Evolutionary conservation across 2,329 filamentous ascomycete species (phyloP).

Genomic region (Cercospora sp.): DNA sequence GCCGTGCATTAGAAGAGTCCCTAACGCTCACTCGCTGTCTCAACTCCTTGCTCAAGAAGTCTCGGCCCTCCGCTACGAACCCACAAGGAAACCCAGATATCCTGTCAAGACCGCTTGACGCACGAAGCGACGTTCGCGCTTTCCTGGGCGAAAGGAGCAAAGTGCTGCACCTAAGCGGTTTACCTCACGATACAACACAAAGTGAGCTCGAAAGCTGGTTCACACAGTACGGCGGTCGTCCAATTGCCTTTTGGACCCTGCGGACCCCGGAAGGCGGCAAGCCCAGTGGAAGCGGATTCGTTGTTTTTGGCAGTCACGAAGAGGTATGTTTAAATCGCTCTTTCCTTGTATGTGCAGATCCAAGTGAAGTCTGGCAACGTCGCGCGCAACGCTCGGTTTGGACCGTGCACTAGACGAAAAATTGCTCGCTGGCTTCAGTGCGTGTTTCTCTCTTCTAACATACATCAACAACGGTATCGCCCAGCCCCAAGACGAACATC

Average conservation of each 20-base stretch:
- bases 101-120: constrained; percentile 92
- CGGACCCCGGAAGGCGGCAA: constrained; percentile 98
- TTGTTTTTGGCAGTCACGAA: constrained; percentile 97
- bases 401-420: constrained; percentile 15
- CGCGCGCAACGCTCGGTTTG: constrained; percentile 6
- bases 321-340: constrained; percentile 66
- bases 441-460: constrained; percentile 1
- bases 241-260: constrained; percentile 98
- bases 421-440: constrained; percentile 10
- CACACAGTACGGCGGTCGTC: constrained; percentile 94
- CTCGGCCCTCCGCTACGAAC: constrained; percentile 66
- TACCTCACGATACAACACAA: constrained; percentile 97
- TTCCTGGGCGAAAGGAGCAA: constrained; percentile 97
- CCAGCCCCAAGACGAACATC: background rate
- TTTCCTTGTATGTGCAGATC: constrained; percentile 5
- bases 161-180: constrained; percentile 94
- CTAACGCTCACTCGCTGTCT: constrained; percentile 91
- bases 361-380: constrained; percentile 17
- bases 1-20: constrained; percentile 95
- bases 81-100: constrained; percentile 92
- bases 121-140: constrained; percentile 89
- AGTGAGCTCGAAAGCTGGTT: constrained; percentile 99
- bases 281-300: constrained; percentile 97
- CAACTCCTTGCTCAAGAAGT: constrained; percentile 90
- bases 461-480: constrained; percentile 7